Evolutionary conservation across 495 filamentous ascomycete species (phyloP), one percentile per base, ranked within the genome.

Genomic region (Diplogelasinospora grovesii): DNA sequence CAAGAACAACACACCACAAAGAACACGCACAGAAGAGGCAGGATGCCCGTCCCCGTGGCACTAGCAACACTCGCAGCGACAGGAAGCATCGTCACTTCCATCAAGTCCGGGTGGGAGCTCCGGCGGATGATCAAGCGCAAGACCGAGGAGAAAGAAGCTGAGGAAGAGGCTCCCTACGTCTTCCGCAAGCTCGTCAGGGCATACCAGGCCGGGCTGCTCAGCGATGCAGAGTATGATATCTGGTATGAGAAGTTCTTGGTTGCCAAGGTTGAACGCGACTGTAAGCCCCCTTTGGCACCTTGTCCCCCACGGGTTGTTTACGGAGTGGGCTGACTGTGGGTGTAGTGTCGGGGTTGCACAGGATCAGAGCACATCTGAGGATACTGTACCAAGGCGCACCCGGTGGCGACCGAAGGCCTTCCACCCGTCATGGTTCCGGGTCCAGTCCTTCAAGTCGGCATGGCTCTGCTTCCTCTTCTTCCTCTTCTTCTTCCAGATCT

Each of bases 41-140:
- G 21, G 23, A 54, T 54, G 50, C 24, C 16, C 14, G 43, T 54
- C 14, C 50, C 50, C 10, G 46, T 44, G 15, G 36, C 24, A 2
- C 41, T 54, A 32, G 50, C 50, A 31, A 54, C 50, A 2, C 10
- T 49, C 21, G 50, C 50, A 13, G 50, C 50, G 22, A 43, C 42
- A 22, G 50, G 50, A 15, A 54, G 50, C 28, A 27, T 54, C 21
- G 46, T 54, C 31, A 54, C 50, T 7, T 54, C 50, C 14, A 46
- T 54, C 50, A 54, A 54, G 32, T 54, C 50, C 6, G 43, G 39
- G 32, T 50, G 42, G 43, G 50, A 56, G 43, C 43, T 53, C 15
- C 49, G 53, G 16, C 49, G 49, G 13, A 53, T 47, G 53, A 16
- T 47, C 19, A 53, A 48, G 46, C 27, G 29, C 24, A 56, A 48